A percentile compares a stretch with the other conserved stretches of the same genome.
Conservation (phyloP, 2,329 filamentous ascomycete species). For the Colletotrichum cereale region DNA sequence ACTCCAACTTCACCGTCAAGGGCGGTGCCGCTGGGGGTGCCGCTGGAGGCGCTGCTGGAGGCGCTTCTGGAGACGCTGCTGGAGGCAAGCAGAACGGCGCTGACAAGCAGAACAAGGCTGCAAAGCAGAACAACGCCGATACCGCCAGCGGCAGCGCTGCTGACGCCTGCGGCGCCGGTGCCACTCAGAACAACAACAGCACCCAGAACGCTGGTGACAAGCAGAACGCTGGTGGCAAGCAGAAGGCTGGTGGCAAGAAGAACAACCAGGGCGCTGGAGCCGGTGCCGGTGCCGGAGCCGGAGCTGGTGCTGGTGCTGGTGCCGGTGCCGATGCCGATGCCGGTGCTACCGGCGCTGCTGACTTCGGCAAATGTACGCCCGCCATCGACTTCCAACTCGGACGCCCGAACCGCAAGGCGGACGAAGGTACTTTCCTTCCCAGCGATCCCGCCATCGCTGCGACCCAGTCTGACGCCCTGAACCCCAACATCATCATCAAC, state of each 20-base stretch:
- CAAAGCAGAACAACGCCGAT: slow-evolving; percentile 41
- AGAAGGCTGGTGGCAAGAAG: slow-evolving; percentile 26
- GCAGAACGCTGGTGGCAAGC: slow-evolving; percentile 39
- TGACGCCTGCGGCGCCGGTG: slow-evolving; percentile 33
- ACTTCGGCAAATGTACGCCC: slow-evolving; percentile 64
- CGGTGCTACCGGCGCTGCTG: slow-evolving; percentile 49
- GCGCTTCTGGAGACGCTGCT: slow-evolving; percentile 3
- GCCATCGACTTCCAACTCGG: slow-evolving; percentile 69
- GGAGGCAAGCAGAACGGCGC: slow-evolving; percentile 14
- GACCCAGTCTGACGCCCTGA: slow-evolving; percentile 69
- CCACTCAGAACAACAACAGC: background rate
- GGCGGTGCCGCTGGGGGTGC: slow-evolving; percentile 52
- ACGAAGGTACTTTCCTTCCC: slow-evolving; percentile 71
- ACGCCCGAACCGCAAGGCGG: slow-evolving; percentile 60
- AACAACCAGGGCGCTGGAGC: slow-evolving; percentile 37
- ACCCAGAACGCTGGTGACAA: slow-evolving; percentile 27
- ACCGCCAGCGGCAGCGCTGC: background rate
- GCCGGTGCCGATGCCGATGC: slow-evolving; percentile 42
- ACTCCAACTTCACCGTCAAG: slow-evolving; percentile 66
- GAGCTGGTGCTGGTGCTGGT: slow-evolving; percentile 49
- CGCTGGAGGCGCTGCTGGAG: slow-evolving; percentile 41
- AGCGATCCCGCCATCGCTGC: slow-evolving; percentile 65
- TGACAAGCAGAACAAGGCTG: slow-evolving; percentile 35
- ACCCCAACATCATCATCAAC: slow-evolving; percentile 75
- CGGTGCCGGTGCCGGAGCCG: slow-evolving; percentile 36